phyloP scores from a whole-genome alignment of 805 yeast species.

The Barnettozyma siamensis region DNA sequence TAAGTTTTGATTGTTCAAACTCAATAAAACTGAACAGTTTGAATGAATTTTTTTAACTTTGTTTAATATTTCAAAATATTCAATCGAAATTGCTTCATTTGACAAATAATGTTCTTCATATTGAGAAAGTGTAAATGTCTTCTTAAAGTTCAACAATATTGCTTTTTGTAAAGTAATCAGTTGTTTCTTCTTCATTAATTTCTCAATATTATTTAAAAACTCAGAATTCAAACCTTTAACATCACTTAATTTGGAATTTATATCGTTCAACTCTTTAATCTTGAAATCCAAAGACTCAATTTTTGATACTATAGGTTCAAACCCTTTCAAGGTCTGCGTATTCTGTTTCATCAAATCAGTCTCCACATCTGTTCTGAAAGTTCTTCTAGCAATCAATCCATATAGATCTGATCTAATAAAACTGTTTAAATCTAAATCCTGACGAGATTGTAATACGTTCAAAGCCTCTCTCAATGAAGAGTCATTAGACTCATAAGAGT shows the following conservation, averaged over 20 bases:
- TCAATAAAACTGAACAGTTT: slow-evolving; percentile 64
- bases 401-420: slow-evolving; percentile 32
- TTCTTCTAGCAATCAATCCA: slow-evolving; percentile 58
- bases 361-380: slow-evolving; percentile 55
- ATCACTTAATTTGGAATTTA: slow-evolving; percentile 12
- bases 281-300: slow-evolving; percentile 27
- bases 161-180: slow-evolving; percentile 39
- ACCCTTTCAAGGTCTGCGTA: slow-evolving; percentile 39
- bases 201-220: slow-evolving; percentile 15
- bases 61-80: slow-evolving; percentile 53
- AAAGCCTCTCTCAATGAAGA: slow-evolving; percentile 30
- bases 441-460: slow-evolving; percentile 29
- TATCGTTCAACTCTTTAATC: slow-evolving; percentile 17
- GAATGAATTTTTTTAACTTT: slow-evolving; percentile 61
- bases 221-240: slow-evolving; percentile 13
- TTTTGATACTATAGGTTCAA: slow-evolving; percentile 39
- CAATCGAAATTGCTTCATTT: slow-evolving; percentile 36
- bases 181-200: slow-evolving; percentile 18
- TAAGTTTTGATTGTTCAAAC: slow-evolving; percentile 59
- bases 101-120: slow-evolving; percentile 60
- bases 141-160: slow-evolving; percentile 47
- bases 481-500: slow-evolving; percentile 28
- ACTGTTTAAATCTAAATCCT: slow-evolving; percentile 16
- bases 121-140: slow-evolving; percentile 61
- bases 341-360: slow-evolving; percentile 54